Evolutionary conservation across 2,329 filamentous ascomycete species (phyloP), one percentile per base, ranked within the genome.

Genomic region (Phyllachora maydis): DNA sequence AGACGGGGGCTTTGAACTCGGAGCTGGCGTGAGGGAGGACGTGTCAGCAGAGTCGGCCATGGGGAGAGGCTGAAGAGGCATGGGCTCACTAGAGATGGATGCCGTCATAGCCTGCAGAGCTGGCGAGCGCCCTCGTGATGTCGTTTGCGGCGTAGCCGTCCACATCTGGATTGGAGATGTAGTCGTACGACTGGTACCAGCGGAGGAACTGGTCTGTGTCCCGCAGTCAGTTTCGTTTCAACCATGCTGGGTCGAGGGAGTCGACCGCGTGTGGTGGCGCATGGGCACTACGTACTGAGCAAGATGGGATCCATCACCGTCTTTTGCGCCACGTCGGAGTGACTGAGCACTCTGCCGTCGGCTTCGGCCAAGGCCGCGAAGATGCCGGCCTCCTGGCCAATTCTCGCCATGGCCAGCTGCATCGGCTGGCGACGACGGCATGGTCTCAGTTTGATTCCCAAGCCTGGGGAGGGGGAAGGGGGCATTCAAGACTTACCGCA

Each of bases 11-110:
- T 9, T 14, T 22, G 11, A 22, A 11, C 8, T 22, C 20, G 12
- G 14, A 14, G 20, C 20, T 22, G 7, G n/a, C n/a, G n/a, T n/a
- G n/a, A 18, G 7, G 7, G n/a, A 18, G 16, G 16, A 7, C 7
- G 7, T 18, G 16, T 18, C 16, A 18, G 16, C 7, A 7, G 16
- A 7, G 16, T 7, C 16, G 7, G 7, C n/a, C 7, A 7, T 18
- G 16, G 7, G 7, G n/a, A 18, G 7, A 18, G n/a, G 16, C 7
- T 18, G 7, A 7, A 7, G 7, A n/a, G 16, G 16, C 16, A n/a
- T 7, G 7, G n/a, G 16, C 20, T 22, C 11, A 22, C 20, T 14
- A 14, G 20, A 22, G 15, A 9, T 22, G 14, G 20, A 22, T 22
- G 12, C 20, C 20, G 11, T 14, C 15, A 14, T 22, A 14, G 12